Base-by-base conservation (phyloP, 106 monocot genomes). In the Gastrodia elata region DNA sequence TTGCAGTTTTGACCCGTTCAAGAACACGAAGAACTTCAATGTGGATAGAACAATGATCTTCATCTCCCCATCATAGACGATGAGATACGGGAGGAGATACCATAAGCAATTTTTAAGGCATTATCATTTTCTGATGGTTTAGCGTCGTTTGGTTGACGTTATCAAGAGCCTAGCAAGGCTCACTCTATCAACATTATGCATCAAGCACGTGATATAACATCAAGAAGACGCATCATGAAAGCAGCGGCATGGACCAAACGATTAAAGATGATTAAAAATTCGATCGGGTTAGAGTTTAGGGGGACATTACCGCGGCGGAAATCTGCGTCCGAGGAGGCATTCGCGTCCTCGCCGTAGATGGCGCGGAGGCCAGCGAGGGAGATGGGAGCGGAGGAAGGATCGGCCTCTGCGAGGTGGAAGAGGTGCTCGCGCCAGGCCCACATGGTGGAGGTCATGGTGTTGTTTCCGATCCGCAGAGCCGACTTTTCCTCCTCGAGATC, bases 401-500 rank as follows among this genome's bases (percentile, higher is more conserved):
- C 75, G 0, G 74, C 56, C 28, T 83, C 71, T n/a, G 73, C 61
- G 68, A 83, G 73, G 40, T 64, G 16, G 78, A 73, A 75, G 68
- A 87, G 82, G 40, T 38, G 40, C 33, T 87, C 80, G 32, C 81
- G 74, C 87, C 87, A 87, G 38, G 70, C 80, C 87, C 87, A 87
- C 80, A 83, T 83, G 44, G 80, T 27, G 25, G 82, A 79, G 38
- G 72, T 70, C 74, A 82, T 79, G 52, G 81, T 77, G 44, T 52
- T 64, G 82, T 84, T 80, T 37, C 75, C 41, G 39, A 34, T 16
- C 6, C 59, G 76, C 37, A 88, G 79, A 4, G 76, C 72, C 26
- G 76, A 65, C 65, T 77, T 84, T 79, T 88, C 87, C 68, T 79
- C 81, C 77, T 88, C 87, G n/a, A 84, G 79, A 5, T 73, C 76